Conservation (phyloP, 768 basidiomycete genomes). For the Termitomyces eurrhizus region DNA sequence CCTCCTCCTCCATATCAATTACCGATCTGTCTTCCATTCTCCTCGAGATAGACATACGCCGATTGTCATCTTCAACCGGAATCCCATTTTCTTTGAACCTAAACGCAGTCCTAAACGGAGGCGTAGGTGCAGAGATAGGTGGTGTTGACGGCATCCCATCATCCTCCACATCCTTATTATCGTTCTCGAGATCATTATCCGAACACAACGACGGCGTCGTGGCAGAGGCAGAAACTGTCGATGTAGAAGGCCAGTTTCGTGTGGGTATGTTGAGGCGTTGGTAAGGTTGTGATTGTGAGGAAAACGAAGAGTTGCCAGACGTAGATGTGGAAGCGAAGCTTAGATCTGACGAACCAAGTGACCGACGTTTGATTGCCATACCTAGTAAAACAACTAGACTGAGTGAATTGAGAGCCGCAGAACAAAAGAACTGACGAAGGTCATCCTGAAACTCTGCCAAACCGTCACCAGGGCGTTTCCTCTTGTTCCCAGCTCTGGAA, state of each 20-base stretch:
- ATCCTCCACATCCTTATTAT: slow-evolving; percentile 47
- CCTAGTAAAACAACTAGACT: slow-evolving; percentile 11
- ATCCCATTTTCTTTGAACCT: slow-evolving; percentile 18
- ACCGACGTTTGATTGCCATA: slow-evolving; percentile 35
- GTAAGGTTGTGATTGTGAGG: slow-evolving; percentile 18
- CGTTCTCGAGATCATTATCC: slow-evolving; percentile 54
- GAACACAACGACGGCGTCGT: slow-evolving; percentile 73
- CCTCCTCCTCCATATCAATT: slow-evolving; percentile 30
- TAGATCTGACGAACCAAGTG: slow-evolving; percentile 25
- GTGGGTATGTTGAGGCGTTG: slow-evolving; percentile 12
- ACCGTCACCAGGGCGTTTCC: slow-evolving; percentile 30
- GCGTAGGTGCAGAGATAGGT: slow-evolving; percentile 27
- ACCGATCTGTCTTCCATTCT: slow-evolving; percentile 16
- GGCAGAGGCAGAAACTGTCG: slow-evolving; percentile 18
- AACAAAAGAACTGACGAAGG: slow-evolving; percentile 28
- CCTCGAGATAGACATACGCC: neutral
- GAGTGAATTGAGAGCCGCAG: neutral
- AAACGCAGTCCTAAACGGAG: slow-evolving; percentile 18
- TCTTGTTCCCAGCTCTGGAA: slow-evolving; percentile 24
- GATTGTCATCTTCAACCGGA: slow-evolving; percentile 8
- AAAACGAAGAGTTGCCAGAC: slow-evolving; percentile 6
- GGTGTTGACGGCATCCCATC: slow-evolving; percentile 54
- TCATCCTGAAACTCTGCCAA: slow-evolving; percentile 23
- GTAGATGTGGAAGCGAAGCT: slow-evolving; percentile 21
- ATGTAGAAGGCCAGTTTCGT: slow-evolving; percentile 8